Evolutionary conservation across 176 grass and related monocot species (phyloP).

Genomic region (Aegilops tauschii): DNA sequence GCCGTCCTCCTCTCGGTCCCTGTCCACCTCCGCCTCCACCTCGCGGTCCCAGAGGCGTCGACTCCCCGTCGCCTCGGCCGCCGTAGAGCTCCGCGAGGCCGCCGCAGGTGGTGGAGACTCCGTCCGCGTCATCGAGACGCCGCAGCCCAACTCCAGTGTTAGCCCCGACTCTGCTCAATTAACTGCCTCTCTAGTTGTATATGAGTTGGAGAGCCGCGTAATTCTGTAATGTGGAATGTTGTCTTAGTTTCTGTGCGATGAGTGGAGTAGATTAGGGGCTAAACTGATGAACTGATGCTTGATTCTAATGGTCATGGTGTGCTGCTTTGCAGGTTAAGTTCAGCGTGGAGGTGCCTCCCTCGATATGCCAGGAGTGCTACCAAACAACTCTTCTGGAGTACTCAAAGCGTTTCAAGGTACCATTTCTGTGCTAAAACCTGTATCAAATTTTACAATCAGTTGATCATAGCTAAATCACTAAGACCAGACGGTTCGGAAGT

Average conservation of each 20-base stretch:
- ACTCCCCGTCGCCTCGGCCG: conserved; percentile 24
- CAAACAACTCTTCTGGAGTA: conserved; percentile 58
- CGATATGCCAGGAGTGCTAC: conserved; percentile 69
- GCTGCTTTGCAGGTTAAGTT: conserved; percentile 64
- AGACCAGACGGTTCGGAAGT: neutral
- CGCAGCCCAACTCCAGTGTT: conserved; percentile 53
- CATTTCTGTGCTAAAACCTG: neutral
- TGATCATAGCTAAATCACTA: conserved; percentile 6
- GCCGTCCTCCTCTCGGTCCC: neutral
- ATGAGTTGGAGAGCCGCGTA: neutral
- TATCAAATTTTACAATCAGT: neutral
- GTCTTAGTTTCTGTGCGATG: neutral
- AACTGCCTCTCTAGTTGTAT: neutral
- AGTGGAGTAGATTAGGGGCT: neutral
- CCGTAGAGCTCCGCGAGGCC: conserved; percentile 33
- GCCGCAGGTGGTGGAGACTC: conserved; percentile 33
- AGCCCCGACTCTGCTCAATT: conserved; percentile 11
- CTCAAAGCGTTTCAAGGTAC: conserved; percentile 71
- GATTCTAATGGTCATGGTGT: neutral
- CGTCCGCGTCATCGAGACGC: conserved; percentile 52
- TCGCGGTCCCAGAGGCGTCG: neutral
- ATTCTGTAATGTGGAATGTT: neutral
- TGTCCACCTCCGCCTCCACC: conserved; percentile 28
- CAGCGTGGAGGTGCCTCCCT: conserved; percentile 81
- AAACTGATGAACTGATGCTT: neutral